Evolutionary conservation across 306 rosid species (phyloP).

Genomic region (Prunus mongolica): DNA sequence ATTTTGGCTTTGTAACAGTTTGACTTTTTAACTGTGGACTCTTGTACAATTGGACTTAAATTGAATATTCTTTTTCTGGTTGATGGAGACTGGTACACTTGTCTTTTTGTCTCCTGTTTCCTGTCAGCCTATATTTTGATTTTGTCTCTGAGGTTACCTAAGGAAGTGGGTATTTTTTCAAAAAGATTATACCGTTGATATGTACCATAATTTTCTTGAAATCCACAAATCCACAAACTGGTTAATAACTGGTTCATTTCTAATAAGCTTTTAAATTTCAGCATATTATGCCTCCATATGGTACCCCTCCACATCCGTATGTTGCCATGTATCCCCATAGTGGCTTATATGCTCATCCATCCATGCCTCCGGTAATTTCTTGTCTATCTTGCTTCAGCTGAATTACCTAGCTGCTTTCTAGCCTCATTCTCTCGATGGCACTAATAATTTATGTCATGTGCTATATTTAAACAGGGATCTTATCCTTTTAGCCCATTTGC

Average conservation of each 20-base stretch:
- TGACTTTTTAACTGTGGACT: not conserved
- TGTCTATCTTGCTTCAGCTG: constrained; percentile 25
- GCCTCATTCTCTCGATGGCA: constrained; percentile 20
- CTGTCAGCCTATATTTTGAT: not conserved
- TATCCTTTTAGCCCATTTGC: constrained; percentile 96
- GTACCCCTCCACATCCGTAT: constrained; percentile 95
- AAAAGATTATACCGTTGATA: not conserved
- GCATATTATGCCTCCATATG: constrained; percentile 98
- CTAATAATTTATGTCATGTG: constrained; percentile 14
- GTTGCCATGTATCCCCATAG: constrained; percentile 99
- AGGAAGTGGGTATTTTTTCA: not conserved
- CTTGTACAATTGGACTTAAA: not conserved
- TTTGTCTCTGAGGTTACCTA: not conserved
- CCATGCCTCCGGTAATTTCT: constrained; percentile 85
- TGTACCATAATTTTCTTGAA: not conserved
- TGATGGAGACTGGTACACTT: not conserved
- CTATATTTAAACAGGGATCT: constrained; percentile 62
- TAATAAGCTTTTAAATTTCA: constrained; percentile 37
- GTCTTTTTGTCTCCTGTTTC: not conserved
- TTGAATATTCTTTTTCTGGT: not conserved
- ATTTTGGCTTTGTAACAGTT: not conserved
- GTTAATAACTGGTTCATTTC: not conserved
- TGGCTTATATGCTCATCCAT: constrained; percentile 96
- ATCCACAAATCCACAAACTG: not conserved
- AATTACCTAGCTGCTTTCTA: constrained; percentile 19